phyloP scores from a whole-genome alignment of 805 yeast species.

The Ogataea ganodermae region DNA sequence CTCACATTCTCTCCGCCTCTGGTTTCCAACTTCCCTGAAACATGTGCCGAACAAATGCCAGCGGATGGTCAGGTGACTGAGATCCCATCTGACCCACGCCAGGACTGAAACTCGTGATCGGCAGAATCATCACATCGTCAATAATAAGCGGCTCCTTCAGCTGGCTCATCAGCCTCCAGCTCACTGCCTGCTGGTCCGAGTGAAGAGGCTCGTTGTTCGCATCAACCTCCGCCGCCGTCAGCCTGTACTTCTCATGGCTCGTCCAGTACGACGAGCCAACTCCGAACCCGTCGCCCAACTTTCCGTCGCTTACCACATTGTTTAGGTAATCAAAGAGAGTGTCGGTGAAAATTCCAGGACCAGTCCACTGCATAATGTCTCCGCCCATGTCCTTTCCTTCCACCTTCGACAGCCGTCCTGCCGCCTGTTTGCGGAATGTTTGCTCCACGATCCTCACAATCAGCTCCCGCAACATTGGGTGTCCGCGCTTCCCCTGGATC shows the following conservation, averaged over 20 bases:
- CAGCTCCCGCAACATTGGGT: constrained; percentile 81
- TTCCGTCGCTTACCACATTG: constrained; percentile 47
- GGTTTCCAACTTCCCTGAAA: constrained; percentile 69
- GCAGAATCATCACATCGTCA: constrained; percentile 71
- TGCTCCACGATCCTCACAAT: constrained; percentile 76
- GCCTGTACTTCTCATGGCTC: constrained; percentile 23
- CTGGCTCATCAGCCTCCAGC: constrained; percentile 66
- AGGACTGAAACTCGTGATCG: constrained; percentile 69
- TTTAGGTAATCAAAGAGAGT: constrained; percentile 76
- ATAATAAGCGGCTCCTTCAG: constrained; percentile 54
- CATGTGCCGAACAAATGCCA: constrained; percentile 63
- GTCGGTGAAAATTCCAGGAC: constrained; percentile 96
- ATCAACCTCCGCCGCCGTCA: constrained; percentile 25
- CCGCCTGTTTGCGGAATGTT: constrained; percentile 57
- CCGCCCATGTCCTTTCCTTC: constrained; percentile 67
- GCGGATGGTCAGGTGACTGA: constrained; percentile 38
- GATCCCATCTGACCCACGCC: constrained; percentile 74
- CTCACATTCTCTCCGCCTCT: constrained; percentile 18
- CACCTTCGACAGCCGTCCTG: constrained; percentile 48
- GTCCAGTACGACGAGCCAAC: constrained; percentile 35
- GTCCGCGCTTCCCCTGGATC: constrained; percentile 84
- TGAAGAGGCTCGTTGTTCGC: constrained; percentile 26
- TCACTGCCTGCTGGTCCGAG: constrained; percentile 37
- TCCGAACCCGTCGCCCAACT: constrained; percentile 35
- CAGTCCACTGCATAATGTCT: constrained; percentile 92